phyloP scores from a whole-genome alignment of 2,329 filamentous ascomycete genomes.

The Zymoseptoria passerinii region DNA sequence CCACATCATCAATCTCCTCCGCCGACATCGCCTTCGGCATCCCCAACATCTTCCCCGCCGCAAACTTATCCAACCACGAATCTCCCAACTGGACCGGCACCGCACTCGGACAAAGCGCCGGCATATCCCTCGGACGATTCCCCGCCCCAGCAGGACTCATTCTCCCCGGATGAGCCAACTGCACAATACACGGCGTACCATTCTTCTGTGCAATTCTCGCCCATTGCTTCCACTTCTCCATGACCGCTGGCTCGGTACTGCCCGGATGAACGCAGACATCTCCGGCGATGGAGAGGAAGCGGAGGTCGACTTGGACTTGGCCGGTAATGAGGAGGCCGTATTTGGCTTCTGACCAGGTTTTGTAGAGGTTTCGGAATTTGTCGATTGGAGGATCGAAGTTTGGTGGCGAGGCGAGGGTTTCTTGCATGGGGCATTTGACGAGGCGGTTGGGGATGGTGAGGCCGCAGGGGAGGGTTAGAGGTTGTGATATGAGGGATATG shows the following conservation, averaged over 20 bases:
- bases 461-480: conserved; percentile 20
- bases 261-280: conserved; percentile 24
- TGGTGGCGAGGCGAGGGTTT: conserved; percentile 26
- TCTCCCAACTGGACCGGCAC: conserved; percentile 36
- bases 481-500: conserved; percentile 17
- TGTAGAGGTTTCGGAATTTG: conserved; percentile 41
- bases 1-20: conserved; percentile 46
- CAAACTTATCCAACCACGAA: conserved; percentile 29
- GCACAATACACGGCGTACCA: conserved; percentile 37
- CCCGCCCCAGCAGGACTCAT: conserved; percentile 37
- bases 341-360: conserved; percentile 40
- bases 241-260: conserved; percentile 18
- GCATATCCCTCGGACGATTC: conserved; percentile 28
- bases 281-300: conserved; percentile 31
- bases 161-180: conserved; percentile 39
- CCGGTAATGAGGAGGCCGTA: conserved; percentile 40
- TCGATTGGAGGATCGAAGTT: conserved; percentile 37
- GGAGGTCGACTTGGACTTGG: conserved; percentile 38
- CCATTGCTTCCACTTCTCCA: conserved; percentile 29
- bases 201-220: conserved; percentile 30
- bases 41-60: conserved; percentile 28
- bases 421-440: conserved; percentile 41
- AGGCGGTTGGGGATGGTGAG: conserved; percentile 31
- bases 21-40: conserved; percentile 50
- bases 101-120: conserved; percentile 31